Conservation (phyloP, 257 asterid species). For the Capsicum chinense region DNA sequence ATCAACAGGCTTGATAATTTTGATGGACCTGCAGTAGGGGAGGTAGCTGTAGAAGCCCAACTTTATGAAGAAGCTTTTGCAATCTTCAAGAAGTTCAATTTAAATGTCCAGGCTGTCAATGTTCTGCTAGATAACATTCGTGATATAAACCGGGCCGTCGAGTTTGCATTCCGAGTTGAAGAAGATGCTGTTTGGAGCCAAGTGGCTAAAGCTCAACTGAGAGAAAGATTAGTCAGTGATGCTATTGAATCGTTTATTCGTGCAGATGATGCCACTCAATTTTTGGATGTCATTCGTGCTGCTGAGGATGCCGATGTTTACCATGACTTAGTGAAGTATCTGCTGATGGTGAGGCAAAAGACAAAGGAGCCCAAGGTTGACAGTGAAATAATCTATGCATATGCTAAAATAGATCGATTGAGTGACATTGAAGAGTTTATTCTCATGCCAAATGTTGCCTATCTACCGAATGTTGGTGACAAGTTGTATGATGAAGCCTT, state of each 20-base stretch:
- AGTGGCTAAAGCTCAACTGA: slow-evolving; percentile 96
- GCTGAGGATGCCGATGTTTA: slow-evolving; percentile 88
- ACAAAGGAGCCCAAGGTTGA: slow-evolving; percentile 98
- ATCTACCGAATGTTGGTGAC: slow-evolving; percentile 46
- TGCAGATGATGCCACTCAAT: slow-evolving; percentile 93
- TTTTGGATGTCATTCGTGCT: slow-evolving; percentile 90
- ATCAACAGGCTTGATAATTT: slow-evolving; percentile 94
- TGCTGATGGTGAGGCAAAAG: slow-evolving; percentile 97
- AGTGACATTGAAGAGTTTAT: slow-evolving; percentile 90
- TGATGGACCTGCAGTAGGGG: slow-evolving; percentile 99
- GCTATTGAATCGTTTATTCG: slow-evolving; percentile 98
- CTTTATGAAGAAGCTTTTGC: slow-evolving; percentile 95
- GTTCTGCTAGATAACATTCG: slow-evolving; percentile 89
- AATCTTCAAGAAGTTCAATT: slow-evolving; percentile 94
- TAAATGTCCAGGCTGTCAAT: slow-evolving; percentile 97
- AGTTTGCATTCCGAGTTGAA: slow-evolving; percentile 97
- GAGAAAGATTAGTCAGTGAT: slow-evolving; percentile 95
- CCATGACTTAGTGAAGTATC: slow-evolving; percentile 94
- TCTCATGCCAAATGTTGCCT: slow-evolving; percentile 49
- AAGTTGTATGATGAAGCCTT: slow-evolving; percentile 44
- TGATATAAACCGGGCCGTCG: slow-evolving; percentile 93
- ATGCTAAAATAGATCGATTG: slow-evolving; percentile 95
- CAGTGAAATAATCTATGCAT: slow-evolving; percentile 96
- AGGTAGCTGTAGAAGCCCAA: slow-evolving; percentile 94
- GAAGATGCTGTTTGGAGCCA: slow-evolving; percentile 99